Conservation (phyloP, 2,329 filamentous ascomycete genomes). For the Ophiostoma australiae region DNA sequence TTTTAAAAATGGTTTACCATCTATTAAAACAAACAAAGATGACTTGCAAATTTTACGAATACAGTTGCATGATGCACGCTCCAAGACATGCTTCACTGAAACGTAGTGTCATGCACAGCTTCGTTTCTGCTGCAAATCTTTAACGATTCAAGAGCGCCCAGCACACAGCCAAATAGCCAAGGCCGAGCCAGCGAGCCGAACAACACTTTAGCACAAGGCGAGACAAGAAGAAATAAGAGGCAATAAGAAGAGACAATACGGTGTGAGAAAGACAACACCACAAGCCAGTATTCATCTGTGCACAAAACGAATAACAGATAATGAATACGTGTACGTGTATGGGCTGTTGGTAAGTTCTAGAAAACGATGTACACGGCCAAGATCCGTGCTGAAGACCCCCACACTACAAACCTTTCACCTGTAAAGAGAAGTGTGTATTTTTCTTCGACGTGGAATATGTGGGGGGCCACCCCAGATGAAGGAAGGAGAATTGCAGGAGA, state of each 20-base stretch:
- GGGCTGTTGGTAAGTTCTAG: not conserved
- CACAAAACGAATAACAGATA: not conserved
- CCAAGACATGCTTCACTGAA: not conserved
- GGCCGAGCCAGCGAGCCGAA: not conserved
- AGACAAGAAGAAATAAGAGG: not conserved
- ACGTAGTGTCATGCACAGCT: not conserved
- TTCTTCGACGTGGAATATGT: conserved; percentile 7
- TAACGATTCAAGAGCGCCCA: not conserved
- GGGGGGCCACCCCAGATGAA: not conserved
- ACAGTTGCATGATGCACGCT: not conserved
- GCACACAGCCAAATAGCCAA: not conserved
- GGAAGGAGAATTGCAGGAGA: not conserved
- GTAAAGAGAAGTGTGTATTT: not conserved
- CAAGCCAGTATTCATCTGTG: not conserved
- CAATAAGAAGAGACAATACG: not conserved
- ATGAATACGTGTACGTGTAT: conserved; percentile 3
- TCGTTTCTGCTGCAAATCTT: not conserved
- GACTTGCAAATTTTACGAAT: not conserved
- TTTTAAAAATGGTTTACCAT: not conserved
- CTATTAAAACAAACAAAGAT: not conserved
- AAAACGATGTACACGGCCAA: not conserved
- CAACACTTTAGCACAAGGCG: not conserved
- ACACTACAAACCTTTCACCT: not conserved
- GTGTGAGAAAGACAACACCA: not conserved
- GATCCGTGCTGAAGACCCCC: not conserved